Evolutionary conservation across 208 protist genomes (phyloP), one percentile per base, ranked within the genome.

Genomic region (Lotmaria passim): DNA sequence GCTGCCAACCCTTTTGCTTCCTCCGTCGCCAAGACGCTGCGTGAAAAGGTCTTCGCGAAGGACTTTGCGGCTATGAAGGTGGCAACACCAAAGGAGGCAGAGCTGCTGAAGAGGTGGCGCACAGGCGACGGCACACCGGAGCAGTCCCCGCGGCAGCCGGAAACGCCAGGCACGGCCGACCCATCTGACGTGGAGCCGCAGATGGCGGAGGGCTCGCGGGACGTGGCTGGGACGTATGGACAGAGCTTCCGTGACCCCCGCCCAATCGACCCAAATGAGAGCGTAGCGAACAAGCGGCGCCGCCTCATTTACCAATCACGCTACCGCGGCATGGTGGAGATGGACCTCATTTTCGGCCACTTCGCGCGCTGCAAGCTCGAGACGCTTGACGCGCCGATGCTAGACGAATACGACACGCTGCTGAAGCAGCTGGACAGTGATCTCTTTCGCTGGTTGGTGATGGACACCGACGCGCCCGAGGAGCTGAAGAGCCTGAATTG

Each of bases 241-340:
- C 47, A 70, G 41, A 83, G 73, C 12, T 96, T 96, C 59, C 78
- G 81, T n/a, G 90, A 96, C 58, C 62, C 65, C 10, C 87, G 90
- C 2, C 78, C 84, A 15, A 46, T 77, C 10, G 74, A 84, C 53
- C 69, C 69, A 14, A 75, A 84, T 46, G 90, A 96, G 58, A 59
- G 68, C 10, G 62, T 81, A 2, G 91, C 90, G 44, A 64, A 73
- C 53, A 90, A 90, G 80, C 88, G 88, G 11, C 85, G 86, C 4
- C 91, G 91, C 0, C 78, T 96, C 7, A 69, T 88, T 6, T 96
- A 90, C 56, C 91, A 96, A 63, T 96, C 91, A 0, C 75, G 71
- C 15, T 96, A 96, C 64, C 88, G 91, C 6, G 91, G 91, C 0
- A 96, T 96, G 91, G 85, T 87, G 43, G 91, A 96, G 81, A 96